Conservation (phyloP, 2,329 filamentous ascomycete genomes). For the Parascedosporium putredinis region DNA sequence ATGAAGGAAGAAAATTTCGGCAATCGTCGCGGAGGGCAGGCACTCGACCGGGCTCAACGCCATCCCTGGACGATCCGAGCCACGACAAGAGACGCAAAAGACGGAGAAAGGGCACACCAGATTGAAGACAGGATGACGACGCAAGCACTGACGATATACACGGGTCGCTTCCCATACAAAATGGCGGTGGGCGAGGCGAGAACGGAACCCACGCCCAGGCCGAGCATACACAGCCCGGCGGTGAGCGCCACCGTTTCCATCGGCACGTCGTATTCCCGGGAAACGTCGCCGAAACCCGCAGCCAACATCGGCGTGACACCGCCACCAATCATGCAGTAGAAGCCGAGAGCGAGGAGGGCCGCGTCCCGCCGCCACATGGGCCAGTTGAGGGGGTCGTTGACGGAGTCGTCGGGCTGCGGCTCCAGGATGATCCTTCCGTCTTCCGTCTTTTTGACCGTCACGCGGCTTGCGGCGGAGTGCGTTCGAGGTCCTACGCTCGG, state of each 20-base stretch:
- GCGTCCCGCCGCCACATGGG: constrained; percentile 67
- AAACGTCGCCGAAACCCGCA: constrained; percentile 78
- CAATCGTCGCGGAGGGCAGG: constrained; percentile 84
- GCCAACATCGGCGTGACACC: constrained; percentile 87
- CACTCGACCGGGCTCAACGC: constrained; percentile 87
- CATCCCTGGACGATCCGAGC: constrained; percentile 83
- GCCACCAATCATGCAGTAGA: constrained; percentile 88
- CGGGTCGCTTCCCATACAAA: constrained; percentile 77
- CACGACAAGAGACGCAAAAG: constrained; percentile 66
- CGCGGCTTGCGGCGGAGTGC: too few relatives aligned
- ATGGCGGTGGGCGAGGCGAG: constrained; percentile 86
- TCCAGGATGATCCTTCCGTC: constrained; percentile 81
- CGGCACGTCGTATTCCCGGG: constrained; percentile 51
- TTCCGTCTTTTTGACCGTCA: constrained; percentile 58
- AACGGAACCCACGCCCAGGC: constrained; percentile 74
- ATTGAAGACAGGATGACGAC: constrained; percentile 68
- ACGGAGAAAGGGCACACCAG: constrained; percentile 81
- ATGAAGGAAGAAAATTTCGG: constrained; percentile 93
- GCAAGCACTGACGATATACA: constrained; percentile 71
- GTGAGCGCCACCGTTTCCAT: constrained; percentile 72
- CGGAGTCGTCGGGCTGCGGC: constrained; percentile 82
- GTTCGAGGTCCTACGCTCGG: neutral
- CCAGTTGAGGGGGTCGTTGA: constrained; percentile 92
- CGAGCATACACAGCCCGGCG: constrained; percentile 90
- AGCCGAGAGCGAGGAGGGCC: constrained; percentile 71